Evolutionary conservation across 768 basidiomycete species (phyloP), one percentile per base, ranked within the genome.

Genomic region (Dictyophora rubrovolvata): DNA sequence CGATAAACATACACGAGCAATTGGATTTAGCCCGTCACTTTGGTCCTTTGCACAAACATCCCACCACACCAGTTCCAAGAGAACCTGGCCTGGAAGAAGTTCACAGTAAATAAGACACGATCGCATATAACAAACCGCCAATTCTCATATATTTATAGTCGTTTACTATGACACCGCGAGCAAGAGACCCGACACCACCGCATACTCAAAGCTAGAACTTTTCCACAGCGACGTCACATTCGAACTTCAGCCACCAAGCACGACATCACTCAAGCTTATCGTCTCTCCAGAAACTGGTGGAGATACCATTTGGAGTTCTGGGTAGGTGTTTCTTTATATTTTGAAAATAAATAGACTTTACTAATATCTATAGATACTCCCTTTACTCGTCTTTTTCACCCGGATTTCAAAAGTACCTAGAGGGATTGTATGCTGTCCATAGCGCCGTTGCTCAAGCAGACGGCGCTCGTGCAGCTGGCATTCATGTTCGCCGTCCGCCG

Each of bases 221-320:
- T 90, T 86, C 84, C 89, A 91, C 71, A 82, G 84, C 1, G 91
- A 93, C 69, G 87, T 87, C 60, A 80, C 86, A 5, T 93, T 90
- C 71, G 89, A 93, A 69, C 65, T 86, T 14, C 87, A 89, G 65
- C 87, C 87, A n/a, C 89, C 89, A 1, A 79, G 85, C 64, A 76
- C 82, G 34, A 91, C 89, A 12, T 89, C 87, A 9, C 75, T 93
- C 36, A 85, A 87, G 65, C 69, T 91, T 51, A 75, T 89, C 67
- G 82, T 84, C 17, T 77, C 79, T 3, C 89, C 87, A 0, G 82
- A 83, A 60, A 73, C 77, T 37, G 89, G 89, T 18, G 88, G 88
- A 20, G 89, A 92, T 65, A 91, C 87, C 0, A 75, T 89, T 8
- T 90, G 86, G 85, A 84, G 80, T 68, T 89, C 87, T 9, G 87